A percentile compares a stretch with the other conserved stretches of the same genome.
Evolutionary conservation across 129 eudicot genomes (phyloP).

Genomic region (Daucus carota): DNA sequence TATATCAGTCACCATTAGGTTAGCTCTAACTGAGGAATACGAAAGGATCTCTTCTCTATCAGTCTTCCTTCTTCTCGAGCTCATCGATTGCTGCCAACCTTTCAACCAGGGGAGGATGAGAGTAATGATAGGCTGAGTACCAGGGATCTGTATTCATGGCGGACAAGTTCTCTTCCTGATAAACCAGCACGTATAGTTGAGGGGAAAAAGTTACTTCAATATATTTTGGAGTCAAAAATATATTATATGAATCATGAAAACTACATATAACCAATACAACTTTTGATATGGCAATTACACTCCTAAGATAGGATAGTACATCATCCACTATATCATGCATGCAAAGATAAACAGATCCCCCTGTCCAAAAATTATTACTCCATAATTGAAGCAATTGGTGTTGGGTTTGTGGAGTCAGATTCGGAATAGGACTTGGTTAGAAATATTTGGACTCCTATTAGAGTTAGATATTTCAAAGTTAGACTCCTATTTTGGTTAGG

Average conservation of each 20-base stretch:
- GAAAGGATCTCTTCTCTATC: conserved; percentile 10
- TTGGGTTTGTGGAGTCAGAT: too few relatives aligned
- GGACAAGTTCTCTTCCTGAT: conserved; percentile 92
- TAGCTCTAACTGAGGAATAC: neutral
- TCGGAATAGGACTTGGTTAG: too few relatives aligned
- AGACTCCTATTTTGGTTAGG: too few relatives aligned
- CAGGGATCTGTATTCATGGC: conserved; percentile 97
- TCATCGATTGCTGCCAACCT: conserved; percentile 84
- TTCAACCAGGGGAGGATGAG: conserved; percentile 97
- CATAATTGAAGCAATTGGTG: too few relatives aligned
- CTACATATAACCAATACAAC: neutral
- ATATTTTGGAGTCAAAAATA: neutral
- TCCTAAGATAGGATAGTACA: neutral
- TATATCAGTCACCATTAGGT: neutral
- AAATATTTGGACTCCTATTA: too few relatives aligned
- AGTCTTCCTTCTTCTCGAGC: conserved; percentile 67
- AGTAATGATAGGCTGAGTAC: conserved; percentile 94
- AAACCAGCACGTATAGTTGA: conserved; percentile 4
- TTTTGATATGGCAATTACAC: neutral
- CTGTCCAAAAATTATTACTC: too few relatives aligned
- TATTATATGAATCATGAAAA: neutral
- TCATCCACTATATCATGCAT: neutral
- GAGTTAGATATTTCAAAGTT: too few relatives aligned
- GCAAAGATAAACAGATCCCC: neutral
- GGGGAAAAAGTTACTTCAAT: neutral